These are phyloP conservation scores for Tilletia walkeri DNA, from an alignment of 1,284 basidiomycete genomes.

Conservation along the genomic window DNA sequence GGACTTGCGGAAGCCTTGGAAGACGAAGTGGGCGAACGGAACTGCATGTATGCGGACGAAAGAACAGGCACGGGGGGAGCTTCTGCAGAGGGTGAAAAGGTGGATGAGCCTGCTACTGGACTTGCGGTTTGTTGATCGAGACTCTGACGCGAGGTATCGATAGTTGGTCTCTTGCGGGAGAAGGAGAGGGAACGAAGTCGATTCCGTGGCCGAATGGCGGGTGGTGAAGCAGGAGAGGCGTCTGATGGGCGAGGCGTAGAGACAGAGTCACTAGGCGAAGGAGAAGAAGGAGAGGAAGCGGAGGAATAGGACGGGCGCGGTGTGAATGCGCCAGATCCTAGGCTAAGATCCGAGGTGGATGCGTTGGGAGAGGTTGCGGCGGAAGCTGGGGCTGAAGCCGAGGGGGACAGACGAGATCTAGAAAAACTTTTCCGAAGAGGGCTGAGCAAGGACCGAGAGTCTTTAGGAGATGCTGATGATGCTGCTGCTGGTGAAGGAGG, in stretches of 20 bases:
- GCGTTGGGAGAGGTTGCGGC: slow-evolving; percentile 1
- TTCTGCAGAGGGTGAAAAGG: not conserved
- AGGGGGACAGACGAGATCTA: not conserved
- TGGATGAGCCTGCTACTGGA: not conserved
- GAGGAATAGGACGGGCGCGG: not conserved
- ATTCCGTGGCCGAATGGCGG: not conserved
- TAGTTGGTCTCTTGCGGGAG: not conserved
- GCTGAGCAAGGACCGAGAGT: not conserved
- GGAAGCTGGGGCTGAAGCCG: not conserved
- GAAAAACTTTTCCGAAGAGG: slow-evolving; percentile 7
- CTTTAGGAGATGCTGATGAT: not conserved
- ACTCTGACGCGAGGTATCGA: slow-evolving; percentile 5
- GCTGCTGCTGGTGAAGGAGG: not conserved
- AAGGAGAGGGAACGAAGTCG: slow-evolving; percentile 8
- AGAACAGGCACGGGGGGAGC: slow-evolving; percentile 9
- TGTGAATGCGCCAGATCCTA: not conserved
- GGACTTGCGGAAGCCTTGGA: no score
- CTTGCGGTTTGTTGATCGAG: not conserved
- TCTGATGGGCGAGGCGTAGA: not conserved
- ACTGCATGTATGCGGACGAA: slow-evolving; percentile 6
- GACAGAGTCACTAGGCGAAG: not conserved
- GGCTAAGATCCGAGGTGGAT: not conserved
- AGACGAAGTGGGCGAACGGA: not conserved
- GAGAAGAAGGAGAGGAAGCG: not conserved
- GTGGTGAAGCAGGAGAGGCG: not conserved